Percentiles rank a stretch among this genome's conserved stretches.
phyloP scores from a whole-genome alignment of 495 filamentous ascomycete species.

The Poronia punctata region DNA sequence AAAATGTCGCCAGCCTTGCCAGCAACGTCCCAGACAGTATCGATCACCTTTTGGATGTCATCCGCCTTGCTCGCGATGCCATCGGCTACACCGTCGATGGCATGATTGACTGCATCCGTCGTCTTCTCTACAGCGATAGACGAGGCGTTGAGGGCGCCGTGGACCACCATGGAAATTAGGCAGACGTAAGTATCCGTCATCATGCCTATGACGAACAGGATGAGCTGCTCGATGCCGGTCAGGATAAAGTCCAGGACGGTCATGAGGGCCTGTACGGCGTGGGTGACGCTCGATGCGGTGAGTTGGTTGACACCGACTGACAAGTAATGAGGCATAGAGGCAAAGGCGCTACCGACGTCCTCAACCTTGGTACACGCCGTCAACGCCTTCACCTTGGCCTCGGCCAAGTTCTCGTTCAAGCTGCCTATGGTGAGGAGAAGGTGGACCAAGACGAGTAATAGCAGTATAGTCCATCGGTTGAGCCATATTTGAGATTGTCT shows the following conservation, averaged over 20 bases:
- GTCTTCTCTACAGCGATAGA: constrained; percentile 63
- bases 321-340: constrained; percentile 94
- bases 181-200: constrained; percentile 84
- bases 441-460: constrained; percentile 76
- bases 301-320: constrained; percentile 81
- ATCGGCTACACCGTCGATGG: constrained; percentile 56
- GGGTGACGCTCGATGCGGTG: constrained; percentile 67
- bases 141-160: constrained; percentile 65
- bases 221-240: constrained; percentile 76
- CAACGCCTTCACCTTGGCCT: constrained; percentile 73
- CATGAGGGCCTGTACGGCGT: constrained; percentile 68
- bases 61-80: constrained; percentile 51
- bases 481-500: constrained; percentile 93
- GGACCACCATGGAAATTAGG: constrained; percentile 71
- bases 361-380: constrained; percentile 89
- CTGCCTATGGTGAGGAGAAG: constrained; percentile 65
- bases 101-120: constrained; percentile 64
- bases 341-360: constrained; percentile 89
- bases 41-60: constrained; percentile 53
- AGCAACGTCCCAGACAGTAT: constrained; percentile 51
- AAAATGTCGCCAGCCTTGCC: constrained; percentile 45
- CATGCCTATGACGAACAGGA: constrained; percentile 85
- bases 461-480: constrained; percentile 91
- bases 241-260: constrained; percentile 68
- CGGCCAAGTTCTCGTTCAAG: constrained; percentile 63